Conservation (phyloP, 139 green algal species). For the Chlamydomonas asymmetrica region DNA sequence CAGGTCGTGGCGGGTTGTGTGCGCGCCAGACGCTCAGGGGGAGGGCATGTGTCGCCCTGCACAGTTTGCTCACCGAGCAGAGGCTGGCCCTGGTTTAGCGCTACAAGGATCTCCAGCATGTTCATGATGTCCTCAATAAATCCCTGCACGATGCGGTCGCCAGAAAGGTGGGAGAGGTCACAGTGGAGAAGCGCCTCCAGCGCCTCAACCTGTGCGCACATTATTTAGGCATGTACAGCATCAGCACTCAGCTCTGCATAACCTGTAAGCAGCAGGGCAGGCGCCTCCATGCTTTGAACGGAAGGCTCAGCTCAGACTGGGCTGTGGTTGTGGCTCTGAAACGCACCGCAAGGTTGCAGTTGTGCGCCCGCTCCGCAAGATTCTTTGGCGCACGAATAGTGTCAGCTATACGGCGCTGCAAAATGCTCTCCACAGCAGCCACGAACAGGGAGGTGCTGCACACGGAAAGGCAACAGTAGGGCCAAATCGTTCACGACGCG, state of each 20-base stretch:
- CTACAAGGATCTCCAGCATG: constrained; percentile 16
- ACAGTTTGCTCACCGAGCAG: background rate
- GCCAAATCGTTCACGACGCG: background rate
- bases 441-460: constrained; percentile 12
- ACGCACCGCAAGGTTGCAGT: constrained; percentile 4
- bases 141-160: constrained; percentile 5
- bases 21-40: too few species aligned
- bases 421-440: constrained; percentile 11
- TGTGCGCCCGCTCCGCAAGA: constrained; percentile 3
- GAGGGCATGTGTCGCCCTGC: too few species aligned
- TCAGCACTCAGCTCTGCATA: background rate
- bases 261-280: background rate
- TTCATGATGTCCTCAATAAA: constrained; percentile 16
- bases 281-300: background rate
- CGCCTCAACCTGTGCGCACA: constrained; percentile 9
- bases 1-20: too few species aligned
- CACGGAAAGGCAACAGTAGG: background rate
- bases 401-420: background rate
- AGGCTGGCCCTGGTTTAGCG: constrained; percentile 7
- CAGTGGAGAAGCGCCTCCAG: background rate
- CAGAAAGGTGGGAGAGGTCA: constrained; percentile 23
- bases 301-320: background rate
- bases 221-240: background rate
- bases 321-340: background rate
- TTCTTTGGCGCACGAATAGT: background rate